phyloP scores from a whole-genome alignment of 2,329 filamentous ascomycete genomes.

The Pezicula rhizophila region DNA sequence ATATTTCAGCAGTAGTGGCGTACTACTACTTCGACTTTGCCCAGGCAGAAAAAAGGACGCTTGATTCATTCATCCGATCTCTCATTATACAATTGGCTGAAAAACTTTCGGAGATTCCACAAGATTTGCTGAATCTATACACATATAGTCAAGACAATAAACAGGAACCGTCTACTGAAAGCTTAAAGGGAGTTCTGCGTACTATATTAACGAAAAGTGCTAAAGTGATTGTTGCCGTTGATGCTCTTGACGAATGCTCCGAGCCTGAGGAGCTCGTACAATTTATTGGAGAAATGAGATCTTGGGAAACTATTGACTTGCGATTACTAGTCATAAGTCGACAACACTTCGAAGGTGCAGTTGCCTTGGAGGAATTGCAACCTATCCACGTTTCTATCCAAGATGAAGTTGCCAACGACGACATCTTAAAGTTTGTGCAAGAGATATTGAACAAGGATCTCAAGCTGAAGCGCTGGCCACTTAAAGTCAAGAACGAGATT shows the following conservation, averaged over 20 bases:
- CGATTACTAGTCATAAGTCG: conserved; percentile 28
- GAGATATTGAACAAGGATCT: conserved; percentile 19
- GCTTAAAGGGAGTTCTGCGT: no score
- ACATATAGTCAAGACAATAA: no score
- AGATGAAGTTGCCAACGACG: conserved; percentile 12
- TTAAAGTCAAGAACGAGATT: conserved; percentile 21
- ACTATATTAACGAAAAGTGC: no score
- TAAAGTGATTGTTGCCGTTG: no score
- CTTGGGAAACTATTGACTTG: conserved; percentile 9
- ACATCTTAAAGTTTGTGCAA: conserved; percentile 24
- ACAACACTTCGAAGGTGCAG: conserved; percentile 27
- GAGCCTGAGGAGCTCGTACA: conserved; percentile 21
- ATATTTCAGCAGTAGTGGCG: no score
- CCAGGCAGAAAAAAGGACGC: no score
- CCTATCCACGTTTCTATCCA: conserved; percentile 13
- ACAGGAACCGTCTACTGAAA: no score
- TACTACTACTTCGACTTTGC: no score
- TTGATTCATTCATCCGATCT: no score
- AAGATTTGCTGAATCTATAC: no score
- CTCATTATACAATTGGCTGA: no score
- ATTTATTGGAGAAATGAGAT: conserved; percentile 17
- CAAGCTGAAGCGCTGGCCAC: conserved; percentile 19
- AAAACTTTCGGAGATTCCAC: no score
- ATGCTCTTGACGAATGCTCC: conserved; percentile 32
- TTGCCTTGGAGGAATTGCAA: conserved; percentile 17